Evolutionary conservation across 2,329 filamentous ascomycete genomes (phyloP).

Genomic region (Dactylellina sp.): DNA sequence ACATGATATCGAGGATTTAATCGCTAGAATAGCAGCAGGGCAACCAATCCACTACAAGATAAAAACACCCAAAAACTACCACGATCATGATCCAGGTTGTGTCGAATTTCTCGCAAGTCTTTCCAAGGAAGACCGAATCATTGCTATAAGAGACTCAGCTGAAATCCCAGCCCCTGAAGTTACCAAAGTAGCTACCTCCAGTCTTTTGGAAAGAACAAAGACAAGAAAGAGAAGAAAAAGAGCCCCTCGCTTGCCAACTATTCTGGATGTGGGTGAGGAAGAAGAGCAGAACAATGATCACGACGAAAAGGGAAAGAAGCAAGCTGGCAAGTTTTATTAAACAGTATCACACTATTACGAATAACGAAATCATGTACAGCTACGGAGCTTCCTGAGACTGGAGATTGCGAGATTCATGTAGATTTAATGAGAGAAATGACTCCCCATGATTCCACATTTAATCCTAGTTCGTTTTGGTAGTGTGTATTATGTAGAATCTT

Average conservation of each 20-base stretch:
- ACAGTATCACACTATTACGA: too few species aligned
- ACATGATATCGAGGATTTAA: slow-evolving; percentile 13
- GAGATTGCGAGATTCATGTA: background rate
- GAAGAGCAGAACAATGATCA: slow-evolving; percentile 1
- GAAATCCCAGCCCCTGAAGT: too few species aligned
- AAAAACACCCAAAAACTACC: slow-evolving; percentile 27
- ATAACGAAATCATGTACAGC: too few species aligned
- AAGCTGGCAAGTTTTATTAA: too few species aligned
- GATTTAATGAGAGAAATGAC: too few species aligned
- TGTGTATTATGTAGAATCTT: too few species aligned
- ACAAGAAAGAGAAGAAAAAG: background rate
- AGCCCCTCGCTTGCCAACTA: background rate
- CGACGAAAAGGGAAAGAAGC: background rate
- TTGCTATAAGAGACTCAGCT: background rate
- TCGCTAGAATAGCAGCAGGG: slow-evolving; percentile 20
- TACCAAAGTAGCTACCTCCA: background rate
- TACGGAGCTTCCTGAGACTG: too few species aligned
- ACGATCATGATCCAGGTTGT: slow-evolving; percentile 40
- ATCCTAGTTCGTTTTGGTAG: too few species aligned
- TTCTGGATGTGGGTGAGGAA: background rate
- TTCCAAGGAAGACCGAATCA: slow-evolving; percentile 11
- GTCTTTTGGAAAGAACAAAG: background rate
- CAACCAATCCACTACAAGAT: slow-evolving; percentile 36
- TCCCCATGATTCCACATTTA: too few species aligned
- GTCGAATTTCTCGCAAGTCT: slow-evolving; percentile 22